Base-by-base conservation (phyloP, 148 eudicot species). In the Linanthus parryae region DNA sequence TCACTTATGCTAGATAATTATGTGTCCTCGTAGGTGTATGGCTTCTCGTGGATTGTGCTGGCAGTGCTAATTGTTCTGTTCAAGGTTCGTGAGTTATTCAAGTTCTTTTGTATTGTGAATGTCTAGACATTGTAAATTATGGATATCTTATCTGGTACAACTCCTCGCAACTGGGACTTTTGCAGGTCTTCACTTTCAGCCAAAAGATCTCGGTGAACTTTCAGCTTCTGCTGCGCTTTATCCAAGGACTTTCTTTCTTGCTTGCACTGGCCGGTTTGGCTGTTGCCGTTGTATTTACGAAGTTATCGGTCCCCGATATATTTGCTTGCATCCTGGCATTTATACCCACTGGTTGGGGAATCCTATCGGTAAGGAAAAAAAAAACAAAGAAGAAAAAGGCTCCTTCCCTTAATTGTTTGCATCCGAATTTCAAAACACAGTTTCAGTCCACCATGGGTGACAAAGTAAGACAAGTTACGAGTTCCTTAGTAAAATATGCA, bases 151-250 rank as follows among this genome's bases (percentile, higher is more conserved):
- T 18, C 39, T 54, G 61, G n/a, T n/a, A 14, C 51, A 31, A 9
- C 17, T 44, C 17, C 31, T 40, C 31, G 14, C 26, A 8, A 33
- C 59, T 46, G 26, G 7, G 9, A 24, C 21, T 30, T 34, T 53
- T 64, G 24, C 84, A 92, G 99, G 88, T 88, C 21, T 92, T 92
- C 83, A 88, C 95, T 26, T 92, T 92, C 74, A 92, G 99, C 63
- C 96, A 92, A 81, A 92, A 92, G 70, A 79, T 81, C 52, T 88
- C 99, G 0, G 99, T 92, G 22, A 92, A 92, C 73, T 88, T 92
- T 63, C 99, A 92, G 77, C 73, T 92, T 63, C 54, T 92, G 49
- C 62, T 92, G 69, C 96, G 99, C 35, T 88, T 92, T 56, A 47
- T 88, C 33, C 96, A 92, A 78, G 99, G 99, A 22, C 28, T 92